phyloP scores from a whole-genome alignment of 202 grass and related monocot species.

The Brachypodium distachyon region DNA sequence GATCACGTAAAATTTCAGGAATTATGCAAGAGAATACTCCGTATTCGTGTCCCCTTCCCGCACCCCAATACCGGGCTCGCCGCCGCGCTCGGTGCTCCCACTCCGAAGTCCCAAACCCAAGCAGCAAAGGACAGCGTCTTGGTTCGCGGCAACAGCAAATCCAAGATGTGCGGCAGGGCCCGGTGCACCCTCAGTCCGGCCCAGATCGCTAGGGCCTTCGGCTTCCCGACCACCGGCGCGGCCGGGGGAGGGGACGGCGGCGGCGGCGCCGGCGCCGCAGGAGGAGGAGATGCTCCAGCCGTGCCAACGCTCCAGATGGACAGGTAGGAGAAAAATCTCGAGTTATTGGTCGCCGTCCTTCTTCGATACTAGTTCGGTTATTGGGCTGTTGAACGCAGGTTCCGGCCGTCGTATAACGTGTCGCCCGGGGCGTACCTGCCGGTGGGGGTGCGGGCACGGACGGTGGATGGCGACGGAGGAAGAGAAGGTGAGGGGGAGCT shows the following conservation, averaged over 20 bases:
- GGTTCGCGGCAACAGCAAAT: not conserved
- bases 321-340: not conserved
- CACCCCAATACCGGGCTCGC: not conserved
- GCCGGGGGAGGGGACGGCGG: not conserved
- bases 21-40: too few relatives aligned
- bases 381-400: constrained; percentile 29
- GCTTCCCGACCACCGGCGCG: constrained; percentile 25
- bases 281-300: not conserved
- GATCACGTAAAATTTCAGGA: too few relatives aligned
- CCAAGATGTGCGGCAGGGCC: constrained; percentile 74
- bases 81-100: not conserved
- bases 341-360: not conserved
- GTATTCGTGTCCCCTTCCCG: constrained; percentile 1
- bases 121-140: not conserved
- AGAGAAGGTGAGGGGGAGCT: not conserved
- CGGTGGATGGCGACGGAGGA: not conserved
- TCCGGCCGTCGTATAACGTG: constrained; percentile 72
- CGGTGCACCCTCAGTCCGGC: constrained; percentile 59
- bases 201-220: constrained; percentile 57
- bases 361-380: not conserved
- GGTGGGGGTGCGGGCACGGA: constrained; percentile 32
- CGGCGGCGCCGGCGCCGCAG: not conserved
- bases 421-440: constrained; percentile 63
- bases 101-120: not conserved
- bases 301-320: constrained; percentile 12